Evolutionary conservation across 2,329 filamentous ascomycete species (phyloP), one percentile per base, ranked within the genome.

Genomic region (Botrytis medusae): DNA sequence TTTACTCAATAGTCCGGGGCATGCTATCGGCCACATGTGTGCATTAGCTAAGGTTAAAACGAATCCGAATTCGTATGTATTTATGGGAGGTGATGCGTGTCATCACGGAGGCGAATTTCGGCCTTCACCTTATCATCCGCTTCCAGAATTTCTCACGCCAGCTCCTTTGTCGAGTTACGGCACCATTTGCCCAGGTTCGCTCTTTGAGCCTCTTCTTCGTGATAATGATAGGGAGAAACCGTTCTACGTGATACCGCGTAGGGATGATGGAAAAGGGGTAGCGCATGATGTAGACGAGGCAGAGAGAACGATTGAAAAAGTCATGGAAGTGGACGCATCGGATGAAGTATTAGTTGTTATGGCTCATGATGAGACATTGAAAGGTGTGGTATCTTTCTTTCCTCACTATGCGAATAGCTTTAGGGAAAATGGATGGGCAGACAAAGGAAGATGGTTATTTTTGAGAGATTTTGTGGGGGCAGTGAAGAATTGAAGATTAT

Each of bases 391-490:
- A 1, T 84, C 86, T 10, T 84, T 87, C 73, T 89, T 86, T 76
- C 87, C 87, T 0, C 81, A 82, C 69, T 81, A 77, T n/a, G 83
- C 84, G 18, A 85, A 87, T 75, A 82, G 81, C 9, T 88, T 86
- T 79, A 78, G 80, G 73, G 75, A 81, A 72, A 84, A 86, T 75
- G 84, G 82, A 0, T 86, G 84, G 84, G 83, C 80, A n/a, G 77
- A 82, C 65, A 84, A 85, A 74, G 79, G 79, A 1, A 79, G 83
- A 48, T 89, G 87, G 84, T 77, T 81, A 71, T 89, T 88, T 77
- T 78, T 89, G 76, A 82, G 80, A 48, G 86, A 88, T 73, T 87
- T 87, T 75, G 81, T 83, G 10, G 42, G 85, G 42, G 85, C 84
- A 0, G 80, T 86, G 32, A n/a, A 48, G 14, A 2, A 46, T 64